These are phyloP conservation scores for Penicillium odoratum DNA, from an alignment of 495 filamentous ascomycete genomes.

Conservation along the genomic window DNA sequence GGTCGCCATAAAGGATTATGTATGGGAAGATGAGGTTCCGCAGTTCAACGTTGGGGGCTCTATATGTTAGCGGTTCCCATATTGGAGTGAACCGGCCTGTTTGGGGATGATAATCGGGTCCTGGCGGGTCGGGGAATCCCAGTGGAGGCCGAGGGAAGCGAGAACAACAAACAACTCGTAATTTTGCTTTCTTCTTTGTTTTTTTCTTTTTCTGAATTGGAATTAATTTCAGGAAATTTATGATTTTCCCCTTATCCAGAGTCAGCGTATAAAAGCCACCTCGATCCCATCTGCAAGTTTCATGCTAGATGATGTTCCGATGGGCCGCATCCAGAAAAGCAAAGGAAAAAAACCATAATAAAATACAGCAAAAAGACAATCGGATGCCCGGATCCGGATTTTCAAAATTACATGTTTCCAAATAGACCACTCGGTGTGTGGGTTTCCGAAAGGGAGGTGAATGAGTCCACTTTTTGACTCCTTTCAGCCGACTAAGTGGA, in stretches of 20 bases:
- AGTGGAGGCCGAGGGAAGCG: conserved; percentile 29
- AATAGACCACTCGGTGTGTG: conserved; percentile 31
- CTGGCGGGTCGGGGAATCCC: conserved; percentile 27
- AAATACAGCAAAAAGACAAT: conserved; percentile 3
- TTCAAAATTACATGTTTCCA: conserved; percentile 23
- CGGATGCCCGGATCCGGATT: conserved; percentile 18
- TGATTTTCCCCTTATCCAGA: conserved; percentile 5
- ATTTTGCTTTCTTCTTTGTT: conserved; percentile 24
- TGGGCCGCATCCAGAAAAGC: conserved; percentile 7
- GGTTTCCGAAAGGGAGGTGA: conserved; percentile 23
- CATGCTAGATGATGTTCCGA: not conserved
- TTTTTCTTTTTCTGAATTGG: conserved; percentile 17
- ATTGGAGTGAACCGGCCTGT: conserved; percentile 20
- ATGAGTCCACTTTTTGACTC: conserved; percentile 17
- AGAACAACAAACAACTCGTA: conserved; percentile 14
- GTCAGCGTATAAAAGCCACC: conserved; percentile 4
- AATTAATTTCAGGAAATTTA: conserved; percentile 1
- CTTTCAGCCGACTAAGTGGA: conserved; percentile 21
- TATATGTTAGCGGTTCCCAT: conserved; percentile 11
- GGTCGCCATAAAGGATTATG: not conserved
- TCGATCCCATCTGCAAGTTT: conserved; percentile 1
- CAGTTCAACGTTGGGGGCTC: conserved; percentile 4
- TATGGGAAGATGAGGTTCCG: not conserved
- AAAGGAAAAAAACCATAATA: not conserved
- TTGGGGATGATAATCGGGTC: conserved; percentile 23